phyloP scores from a whole-genome alignment of 768 basidiomycete species.

The Ramaria sp. region DNA sequence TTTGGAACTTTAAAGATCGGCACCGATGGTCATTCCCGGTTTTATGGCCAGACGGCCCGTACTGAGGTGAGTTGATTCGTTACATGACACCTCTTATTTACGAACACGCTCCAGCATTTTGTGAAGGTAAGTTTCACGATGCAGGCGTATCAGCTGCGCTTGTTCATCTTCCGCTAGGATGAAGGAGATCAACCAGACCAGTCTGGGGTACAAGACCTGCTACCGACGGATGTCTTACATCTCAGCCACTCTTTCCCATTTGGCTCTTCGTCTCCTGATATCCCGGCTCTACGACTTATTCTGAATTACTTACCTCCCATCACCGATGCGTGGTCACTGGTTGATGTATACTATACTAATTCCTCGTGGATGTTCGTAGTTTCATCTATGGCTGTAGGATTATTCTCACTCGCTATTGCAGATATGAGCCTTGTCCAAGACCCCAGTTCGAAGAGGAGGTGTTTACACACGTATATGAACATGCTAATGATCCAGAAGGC shows the following conservation, averaged over 20 bases:
- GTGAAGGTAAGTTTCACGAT: background rate
- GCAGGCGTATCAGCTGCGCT: background rate
- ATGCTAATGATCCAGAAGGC: constrained; percentile 13
- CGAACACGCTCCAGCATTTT: background rate
- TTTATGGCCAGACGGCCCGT: constrained; percentile 67
- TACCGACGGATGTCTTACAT: constrained; percentile 37
- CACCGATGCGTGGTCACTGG: constrained; percentile 49
- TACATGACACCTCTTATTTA: background rate
- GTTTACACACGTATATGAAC: constrained; percentile 43
- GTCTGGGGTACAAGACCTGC: constrained; percentile 1
- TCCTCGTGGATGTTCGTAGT: constrained; percentile 60
- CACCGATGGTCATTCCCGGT: constrained; percentile 56
- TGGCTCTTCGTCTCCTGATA: constrained; percentile 2
- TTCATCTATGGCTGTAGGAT: background rate
- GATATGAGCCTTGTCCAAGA: constrained; percentile 55
- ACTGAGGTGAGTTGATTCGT: constrained; percentile 40
- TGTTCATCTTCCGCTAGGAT: background rate
- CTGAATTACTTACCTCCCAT: constrained; percentile 37
- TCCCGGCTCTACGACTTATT: background rate
- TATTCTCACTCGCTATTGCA: background rate
- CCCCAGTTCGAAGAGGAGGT: constrained; percentile 53
- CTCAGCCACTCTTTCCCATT: constrained; percentile 63
- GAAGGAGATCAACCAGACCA: background rate
- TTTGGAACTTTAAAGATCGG: constrained; percentile 64
- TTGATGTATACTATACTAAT: constrained; percentile 48